phyloP scores from a whole-genome alignment of 169 alveolate genomes.

The Plasmodium blacklocki region DNA sequence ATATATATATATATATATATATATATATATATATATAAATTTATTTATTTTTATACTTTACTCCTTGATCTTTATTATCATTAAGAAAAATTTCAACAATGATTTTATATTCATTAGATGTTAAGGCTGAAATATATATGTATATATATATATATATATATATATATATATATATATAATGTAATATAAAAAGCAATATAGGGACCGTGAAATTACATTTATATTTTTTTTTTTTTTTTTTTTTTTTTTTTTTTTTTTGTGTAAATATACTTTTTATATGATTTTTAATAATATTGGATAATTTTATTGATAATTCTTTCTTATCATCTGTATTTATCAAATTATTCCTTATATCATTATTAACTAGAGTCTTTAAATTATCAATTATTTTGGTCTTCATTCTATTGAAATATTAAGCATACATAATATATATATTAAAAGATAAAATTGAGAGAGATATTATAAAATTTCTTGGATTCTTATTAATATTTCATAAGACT shows the following conservation, averaged over 20 bases:
- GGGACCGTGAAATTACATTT: not conserved
- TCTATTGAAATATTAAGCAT: constrained; percentile 13
- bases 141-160: not conserved
- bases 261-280: constrained; percentile 30
- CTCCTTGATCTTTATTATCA: constrained; percentile 63
- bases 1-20: not conserved
- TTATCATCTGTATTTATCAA: constrained; percentile 11
- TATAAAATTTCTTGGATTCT: no score
- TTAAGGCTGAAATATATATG: constrained; percentile 36
- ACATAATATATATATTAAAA: not conserved
- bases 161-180: not conserved
- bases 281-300: constrained; percentile 56
- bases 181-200: not conserved
- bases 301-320: constrained; percentile 30
- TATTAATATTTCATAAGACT: no score
- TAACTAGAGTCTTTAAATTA: constrained; percentile 41
- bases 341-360: constrained; percentile 26
- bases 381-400: constrained; percentile 54
- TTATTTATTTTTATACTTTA: constrained; percentile 21
- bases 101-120: constrained; percentile 47
- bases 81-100: constrained; percentile 61
- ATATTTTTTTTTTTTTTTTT: constrained; percentile 5
- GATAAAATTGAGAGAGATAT: no score
- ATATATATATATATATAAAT: not conserved
- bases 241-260: constrained; percentile 19